Base-by-base conservation (phyloP, 495 filamentous ascomycete genomes). In the Penicillium silybi region DNA sequence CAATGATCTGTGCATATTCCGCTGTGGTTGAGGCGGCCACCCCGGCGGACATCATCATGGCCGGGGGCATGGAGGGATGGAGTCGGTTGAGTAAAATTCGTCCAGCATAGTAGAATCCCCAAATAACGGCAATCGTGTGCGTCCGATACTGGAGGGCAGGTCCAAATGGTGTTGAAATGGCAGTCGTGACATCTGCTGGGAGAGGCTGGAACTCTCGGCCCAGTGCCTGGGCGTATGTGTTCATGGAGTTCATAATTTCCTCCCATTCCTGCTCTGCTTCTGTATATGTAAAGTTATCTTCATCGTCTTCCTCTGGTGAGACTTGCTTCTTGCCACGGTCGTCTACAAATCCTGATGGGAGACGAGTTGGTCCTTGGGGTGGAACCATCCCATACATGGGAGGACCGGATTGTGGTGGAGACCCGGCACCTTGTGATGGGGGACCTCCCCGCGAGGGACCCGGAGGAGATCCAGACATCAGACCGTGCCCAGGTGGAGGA, bases 11-110 rank as follows among this genome's bases (percentile, higher is more conserved):
- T 3, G 90, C 88, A 64, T 80, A 86, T 1, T 63, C 63, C 8
- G 78, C 81, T 3, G 93, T 96, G 44, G 84, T 77, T 3, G 70
- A 67, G 0, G 90, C 87, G 7, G 84, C 80, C 32, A 93, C 77
- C 10, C 82, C 84, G 0, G 88, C 87, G 6, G 92, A 89, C 37
- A 88, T 76, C 84, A 95, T 92, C 48, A 90, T 85, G n/a, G 89
- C 80, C 0, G 92, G 89, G 5, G 90, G 93, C 91, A 97, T 96
- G 2, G 78, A 81, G 0, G 93, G 93, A 55, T 96, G 90, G 0
- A 86, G 71, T 32, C 93, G 79, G 44, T 89, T 71, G 18, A 90
- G 78, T 41, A 92, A 72, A 44, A 98, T 90, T 23, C 89, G 77
- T 2, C 83, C 85, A 66, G 88, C 87, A 70, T 92, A 87, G 64